phyloP scores from a whole-genome alignment of 2,329 filamentous ascomycete genomes.

The Colletotrichum simmondsii region DNA sequence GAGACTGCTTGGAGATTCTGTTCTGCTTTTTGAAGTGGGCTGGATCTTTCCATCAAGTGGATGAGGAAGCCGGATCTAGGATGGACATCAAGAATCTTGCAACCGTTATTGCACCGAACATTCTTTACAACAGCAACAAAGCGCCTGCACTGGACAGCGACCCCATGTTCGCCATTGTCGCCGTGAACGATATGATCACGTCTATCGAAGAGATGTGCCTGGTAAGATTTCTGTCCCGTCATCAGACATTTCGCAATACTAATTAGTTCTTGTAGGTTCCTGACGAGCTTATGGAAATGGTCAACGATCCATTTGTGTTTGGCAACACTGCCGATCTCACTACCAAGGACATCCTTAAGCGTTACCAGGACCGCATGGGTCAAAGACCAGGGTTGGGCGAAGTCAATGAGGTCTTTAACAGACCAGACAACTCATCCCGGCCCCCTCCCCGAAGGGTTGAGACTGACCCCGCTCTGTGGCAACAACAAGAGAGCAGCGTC shows the following conservation, averaged over 20 bases:
- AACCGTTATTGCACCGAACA: conserved; percentile 96
- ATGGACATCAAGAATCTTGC: conserved; percentile 99
- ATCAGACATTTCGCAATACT: conserved; percentile 25
- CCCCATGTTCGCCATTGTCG: conserved; percentile 92
- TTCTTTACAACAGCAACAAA: conserved; percentile 79
- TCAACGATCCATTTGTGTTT: conserved; percentile 86
- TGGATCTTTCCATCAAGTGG: conserved; percentile 95
- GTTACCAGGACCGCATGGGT: conserved; percentile 82
- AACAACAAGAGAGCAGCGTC: conserved; percentile 85
- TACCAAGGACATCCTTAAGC: conserved; percentile 95
- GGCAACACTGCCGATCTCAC: conserved; percentile 87
- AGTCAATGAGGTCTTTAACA: conserved; percentile 65
- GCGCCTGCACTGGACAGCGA: conserved; percentile 80
- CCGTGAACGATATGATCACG: conserved; percentile 89
- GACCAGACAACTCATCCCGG: conserved; percentile 67
- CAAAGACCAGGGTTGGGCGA: conserved; percentile 69
- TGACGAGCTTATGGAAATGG: conserved; percentile 86
- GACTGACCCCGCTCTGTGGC: conserved; percentile 86
- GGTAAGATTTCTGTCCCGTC: conserved; percentile 64
- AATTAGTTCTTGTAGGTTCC: conserved; percentile 74
- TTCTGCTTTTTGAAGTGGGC: conserved; percentile 98
- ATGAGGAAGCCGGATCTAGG: conserved; percentile 96
- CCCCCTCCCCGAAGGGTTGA: conserved; percentile 76
- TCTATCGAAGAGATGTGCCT: conserved; percentile 97
- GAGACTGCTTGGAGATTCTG: conserved; percentile 93